These are phyloP conservation scores for Lyophyllum decastes DNA, from an alignment of 768 basidiomycete species.

Conservation along the genomic window DNA sequence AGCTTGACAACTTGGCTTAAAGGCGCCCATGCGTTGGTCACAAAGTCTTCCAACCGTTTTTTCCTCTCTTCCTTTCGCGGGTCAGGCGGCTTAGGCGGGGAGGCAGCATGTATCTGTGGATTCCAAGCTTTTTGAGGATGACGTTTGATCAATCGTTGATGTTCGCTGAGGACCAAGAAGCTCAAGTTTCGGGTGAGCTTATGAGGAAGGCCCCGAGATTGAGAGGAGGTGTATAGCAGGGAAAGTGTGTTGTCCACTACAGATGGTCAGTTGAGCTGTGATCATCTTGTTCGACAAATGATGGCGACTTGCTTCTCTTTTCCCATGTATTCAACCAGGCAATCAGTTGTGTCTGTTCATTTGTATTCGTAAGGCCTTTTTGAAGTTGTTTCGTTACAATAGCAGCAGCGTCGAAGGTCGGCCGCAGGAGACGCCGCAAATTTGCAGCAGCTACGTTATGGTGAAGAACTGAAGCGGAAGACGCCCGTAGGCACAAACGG, in stretches of 20 bases:
- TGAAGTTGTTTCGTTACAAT: conserved; percentile 42
- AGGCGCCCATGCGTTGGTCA: conserved; percentile 43
- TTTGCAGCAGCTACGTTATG: conserved; percentile 42
- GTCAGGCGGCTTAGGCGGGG: conserved; percentile 5
- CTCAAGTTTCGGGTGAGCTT: conserved; percentile 57
- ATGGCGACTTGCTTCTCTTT: conserved; percentile 44
- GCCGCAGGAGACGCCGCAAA: conserved; percentile 52
- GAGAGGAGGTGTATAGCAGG: conserved; percentile 61
- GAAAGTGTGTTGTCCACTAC: conserved; percentile 71
- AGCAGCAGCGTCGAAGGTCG: conserved; percentile 55
- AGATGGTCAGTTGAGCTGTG: conserved; percentile 5
- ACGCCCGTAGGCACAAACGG: conserved; percentile 57
- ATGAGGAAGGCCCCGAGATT: conserved; percentile 64
- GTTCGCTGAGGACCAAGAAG: conserved; percentile 37
- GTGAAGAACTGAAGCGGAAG: conserved; percentile 60
- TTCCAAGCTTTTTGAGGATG: conserved; percentile 34
- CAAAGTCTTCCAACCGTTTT: conserved; percentile 27
- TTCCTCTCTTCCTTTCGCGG: conserved; percentile 11
- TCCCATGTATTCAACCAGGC: conserved; percentile 58
- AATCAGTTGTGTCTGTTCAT: conserved; percentile 31
- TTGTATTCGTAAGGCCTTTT: conserved; percentile 18
- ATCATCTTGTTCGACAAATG: conserved; percentile 1
- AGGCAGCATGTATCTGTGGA: conserved; percentile 27
- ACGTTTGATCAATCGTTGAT: conserved; percentile 24
- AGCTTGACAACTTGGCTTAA: conserved; percentile 56